Evolutionary conservation across 257 asterid species (phyloP).

Genomic region (Petunia secreta): DNA sequence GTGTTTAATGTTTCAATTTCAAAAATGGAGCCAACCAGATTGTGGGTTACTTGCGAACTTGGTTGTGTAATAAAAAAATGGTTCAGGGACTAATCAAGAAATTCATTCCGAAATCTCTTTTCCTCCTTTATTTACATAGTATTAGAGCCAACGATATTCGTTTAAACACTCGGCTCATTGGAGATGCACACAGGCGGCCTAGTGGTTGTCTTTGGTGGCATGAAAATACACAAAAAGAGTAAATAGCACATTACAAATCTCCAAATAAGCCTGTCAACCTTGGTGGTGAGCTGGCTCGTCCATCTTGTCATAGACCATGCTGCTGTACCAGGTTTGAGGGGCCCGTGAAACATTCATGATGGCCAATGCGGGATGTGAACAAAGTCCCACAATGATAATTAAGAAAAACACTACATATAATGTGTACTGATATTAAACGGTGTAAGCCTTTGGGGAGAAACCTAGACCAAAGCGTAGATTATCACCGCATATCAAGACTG

Average conservation of each 20-base stretch:
- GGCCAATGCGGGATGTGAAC: background rate
- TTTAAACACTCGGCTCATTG: background rate
- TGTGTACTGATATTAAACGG: background rate
- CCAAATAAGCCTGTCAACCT: background rate
- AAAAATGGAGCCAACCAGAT: background rate
- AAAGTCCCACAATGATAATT: background rate
- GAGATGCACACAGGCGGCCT: background rate
- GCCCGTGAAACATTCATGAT: background rate
- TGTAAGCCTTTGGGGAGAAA: background rate
- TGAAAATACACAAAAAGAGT: background rate
- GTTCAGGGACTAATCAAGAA: background rate
- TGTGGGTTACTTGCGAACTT: background rate
- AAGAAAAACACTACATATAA: background rate
- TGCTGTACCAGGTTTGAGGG: background rate
- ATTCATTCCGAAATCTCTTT: background rate
- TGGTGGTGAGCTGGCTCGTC: background rate
- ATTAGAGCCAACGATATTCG: background rate
- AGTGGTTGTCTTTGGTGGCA: background rate
- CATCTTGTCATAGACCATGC: background rate
- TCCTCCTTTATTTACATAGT: background rate
- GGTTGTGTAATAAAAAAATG: background rate
- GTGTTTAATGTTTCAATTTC: too few species aligned
- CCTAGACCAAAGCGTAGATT: too few species aligned
- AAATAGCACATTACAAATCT: background rate
- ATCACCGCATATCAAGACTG: background rate